Evolutionary conservation across 2,329 filamentous ascomycete species (phyloP).

Genomic region (Xylaria sp.): DNA sequence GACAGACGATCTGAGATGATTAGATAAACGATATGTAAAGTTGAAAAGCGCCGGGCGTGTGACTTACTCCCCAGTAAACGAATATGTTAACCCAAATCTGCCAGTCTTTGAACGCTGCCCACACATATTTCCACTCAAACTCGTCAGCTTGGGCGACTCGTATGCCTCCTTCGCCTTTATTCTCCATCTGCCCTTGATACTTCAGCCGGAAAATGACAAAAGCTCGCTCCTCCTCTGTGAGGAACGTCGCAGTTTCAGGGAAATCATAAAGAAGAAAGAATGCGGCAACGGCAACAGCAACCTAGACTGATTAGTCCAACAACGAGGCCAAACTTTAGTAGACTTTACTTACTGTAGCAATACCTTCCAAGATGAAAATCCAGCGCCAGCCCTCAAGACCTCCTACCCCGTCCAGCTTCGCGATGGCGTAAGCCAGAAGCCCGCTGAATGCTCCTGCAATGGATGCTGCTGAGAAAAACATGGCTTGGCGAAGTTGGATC

Average conservation of each 20-base stretch:
- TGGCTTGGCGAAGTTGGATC: constrained; percentile 67
- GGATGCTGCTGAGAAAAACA: constrained; percentile 86
- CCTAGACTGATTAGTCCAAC: constrained; percentile 33
- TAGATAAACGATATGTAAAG: neutral
- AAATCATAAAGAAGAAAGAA: constrained; percentile 84
- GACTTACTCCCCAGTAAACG: constrained; percentile 72
- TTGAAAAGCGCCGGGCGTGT: constrained; percentile 7
- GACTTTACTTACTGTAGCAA: constrained; percentile 65
- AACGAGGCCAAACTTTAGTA: no score
- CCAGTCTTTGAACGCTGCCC: constrained; percentile 79
- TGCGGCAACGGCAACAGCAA: constrained; percentile 69
- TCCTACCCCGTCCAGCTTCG: constrained; percentile 73
- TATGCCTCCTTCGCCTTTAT: constrained; percentile 33
- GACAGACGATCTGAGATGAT: constrained; percentile 58
- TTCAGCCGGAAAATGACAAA: constrained; percentile 77
- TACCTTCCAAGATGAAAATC: constrained; percentile 77
- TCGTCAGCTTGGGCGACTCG: constrained; percentile 73
- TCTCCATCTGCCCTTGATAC: constrained; percentile 68
- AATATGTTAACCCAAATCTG: constrained; percentile 74
- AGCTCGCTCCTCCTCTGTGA: constrained; percentile 74
- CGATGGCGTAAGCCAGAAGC: constrained; percentile 75
- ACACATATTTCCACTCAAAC: constrained; percentile 80
- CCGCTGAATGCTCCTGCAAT: constrained; percentile 82
- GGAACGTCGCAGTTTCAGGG: constrained; percentile 79
- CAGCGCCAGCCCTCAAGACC: constrained; percentile 69